Percentiles rank a stretch among this genome's conserved stretches.
Evolutionary conservation across 768 basidiomycete species (phyloP).

Genomic region (Brasilioporus rufonigricans): DNA sequence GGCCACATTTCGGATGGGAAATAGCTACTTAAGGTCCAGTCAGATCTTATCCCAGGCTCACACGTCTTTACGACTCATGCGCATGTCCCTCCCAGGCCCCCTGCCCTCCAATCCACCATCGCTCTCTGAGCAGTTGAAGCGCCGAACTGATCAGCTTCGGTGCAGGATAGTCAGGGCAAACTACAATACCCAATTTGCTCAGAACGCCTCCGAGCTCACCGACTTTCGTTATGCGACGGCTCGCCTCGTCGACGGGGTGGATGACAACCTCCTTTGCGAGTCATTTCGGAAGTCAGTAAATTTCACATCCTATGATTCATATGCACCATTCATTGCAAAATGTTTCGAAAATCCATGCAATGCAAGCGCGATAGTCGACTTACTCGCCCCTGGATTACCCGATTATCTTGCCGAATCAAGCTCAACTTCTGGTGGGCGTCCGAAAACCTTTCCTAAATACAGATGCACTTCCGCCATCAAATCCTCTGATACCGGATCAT

Average conservation of each 20-base stretch:
- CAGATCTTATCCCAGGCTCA: not conserved
- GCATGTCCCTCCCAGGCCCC: too few species aligned
- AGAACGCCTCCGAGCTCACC: too few species aligned
- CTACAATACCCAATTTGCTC: too few species aligned
- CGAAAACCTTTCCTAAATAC: constrained; percentile 15
- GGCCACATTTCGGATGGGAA: not conserved
- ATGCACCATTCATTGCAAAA: constrained; percentile 10
- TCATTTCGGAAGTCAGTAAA: constrained; percentile 11
- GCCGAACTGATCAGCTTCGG: too few species aligned
- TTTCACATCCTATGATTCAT: constrained; percentile 16
- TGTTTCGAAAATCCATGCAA: too few species aligned
- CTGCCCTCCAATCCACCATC: too few species aligned
- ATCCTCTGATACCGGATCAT: not conserved
- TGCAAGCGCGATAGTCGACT: too few species aligned
- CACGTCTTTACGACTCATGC: not conserved
- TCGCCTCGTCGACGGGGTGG: not conserved
- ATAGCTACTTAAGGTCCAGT: not conserved
- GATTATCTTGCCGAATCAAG: too few species aligned
- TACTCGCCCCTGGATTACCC: too few species aligned
- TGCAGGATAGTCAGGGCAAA: too few species aligned
- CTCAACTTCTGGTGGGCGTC: constrained; percentile 16
- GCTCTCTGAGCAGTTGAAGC: too few species aligned
- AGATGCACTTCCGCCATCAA: not conserved
- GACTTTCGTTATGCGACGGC: too few species aligned
- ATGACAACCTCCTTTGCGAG: not conserved